These are phyloP conservation scores for Litsea cubeba DNA, from an alignment of 164 flowering plant genomes.

Conservation along the genomic window DNA sequence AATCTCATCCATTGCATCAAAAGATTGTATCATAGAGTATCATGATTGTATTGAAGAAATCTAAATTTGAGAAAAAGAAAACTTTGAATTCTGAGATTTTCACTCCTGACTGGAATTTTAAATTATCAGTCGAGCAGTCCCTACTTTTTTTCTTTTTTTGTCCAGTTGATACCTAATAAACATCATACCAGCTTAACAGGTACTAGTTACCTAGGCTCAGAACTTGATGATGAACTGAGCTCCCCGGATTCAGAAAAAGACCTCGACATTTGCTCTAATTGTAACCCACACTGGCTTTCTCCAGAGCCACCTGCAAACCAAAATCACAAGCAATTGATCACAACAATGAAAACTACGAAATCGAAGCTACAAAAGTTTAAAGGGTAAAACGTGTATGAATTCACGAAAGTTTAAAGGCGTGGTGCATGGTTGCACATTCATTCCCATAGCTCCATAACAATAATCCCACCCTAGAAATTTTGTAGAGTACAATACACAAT, in stretches of 20 bases:
- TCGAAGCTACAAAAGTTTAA: neutral
- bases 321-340: neutral
- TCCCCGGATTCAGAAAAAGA: slow-evolving; percentile 38
- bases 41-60: neutral
- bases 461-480: no score
- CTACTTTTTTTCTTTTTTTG: neutral
- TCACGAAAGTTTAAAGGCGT: neutral
- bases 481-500: no score
- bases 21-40: no score
- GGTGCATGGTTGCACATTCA: neutral
- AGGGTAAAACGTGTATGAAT: neutral
- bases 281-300: slow-evolving; percentile 14
- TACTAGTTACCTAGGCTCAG: slow-evolving; percentile 18
- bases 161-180: neutral
- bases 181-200: neutral
- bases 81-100: neutral
- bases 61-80: neutral
- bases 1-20: neutral
- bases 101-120: neutral
- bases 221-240: slow-evolving; percentile 21
- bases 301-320: slow-evolving; percentile 23
- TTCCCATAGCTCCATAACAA: neutral
- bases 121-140: neutral
- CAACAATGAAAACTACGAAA: neutral
- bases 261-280: slow-evolving; percentile 45